Evolutionary conservation across 768 basidiomycete genomes (phyloP).

Genomic region (Trametes maxima): DNA sequence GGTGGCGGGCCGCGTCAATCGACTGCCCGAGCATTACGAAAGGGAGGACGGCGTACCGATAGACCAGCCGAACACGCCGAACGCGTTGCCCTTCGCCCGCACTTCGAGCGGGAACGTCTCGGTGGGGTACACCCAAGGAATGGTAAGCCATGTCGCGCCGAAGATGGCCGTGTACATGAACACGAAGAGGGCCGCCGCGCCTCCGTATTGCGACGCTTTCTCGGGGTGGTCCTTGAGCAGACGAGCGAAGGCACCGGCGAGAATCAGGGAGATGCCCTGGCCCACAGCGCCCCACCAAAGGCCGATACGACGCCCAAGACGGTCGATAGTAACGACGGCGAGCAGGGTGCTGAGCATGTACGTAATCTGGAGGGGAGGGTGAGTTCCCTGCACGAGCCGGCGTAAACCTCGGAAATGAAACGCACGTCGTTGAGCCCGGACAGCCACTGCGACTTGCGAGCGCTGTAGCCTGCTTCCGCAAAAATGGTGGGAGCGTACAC

Average conservation of each 20-base stretch:
- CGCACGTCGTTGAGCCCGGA: slow-evolving; percentile 47
- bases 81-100: slow-evolving; percentile 49
- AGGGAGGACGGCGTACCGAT: slow-evolving; percentile 35
- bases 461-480: slow-evolving; percentile 44
- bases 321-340: slow-evolving; percentile 46
- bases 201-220: slow-evolving; percentile 42
- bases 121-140: slow-evolving; percentile 40
- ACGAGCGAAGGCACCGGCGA: slow-evolving; percentile 45
- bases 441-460: slow-evolving; percentile 47
- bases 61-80: slow-evolving; percentile 49
- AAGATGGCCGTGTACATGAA: slow-evolving; percentile 47
- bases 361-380: slow-evolving; percentile 36
- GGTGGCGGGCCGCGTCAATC: background rate
- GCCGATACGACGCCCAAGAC: slow-evolving; percentile 46
- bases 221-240: slow-evolving; percentile 45
- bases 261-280: slow-evolving; percentile 42
- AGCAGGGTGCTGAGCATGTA: slow-evolving; percentile 46
- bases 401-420: background rate
- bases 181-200: slow-evolving; percentile 46
- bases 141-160: slow-evolving; percentile 51
- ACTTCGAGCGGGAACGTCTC: slow-evolving; percentile 48
- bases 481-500: slow-evolving; percentile 50
- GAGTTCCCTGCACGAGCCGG: background rate
- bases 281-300: slow-evolving; percentile 50
- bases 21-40: background rate